These are phyloP conservation scores for Solanum peruvianum DNA, from an alignment of 257 asterid species.

Conservation along the genomic window DNA sequence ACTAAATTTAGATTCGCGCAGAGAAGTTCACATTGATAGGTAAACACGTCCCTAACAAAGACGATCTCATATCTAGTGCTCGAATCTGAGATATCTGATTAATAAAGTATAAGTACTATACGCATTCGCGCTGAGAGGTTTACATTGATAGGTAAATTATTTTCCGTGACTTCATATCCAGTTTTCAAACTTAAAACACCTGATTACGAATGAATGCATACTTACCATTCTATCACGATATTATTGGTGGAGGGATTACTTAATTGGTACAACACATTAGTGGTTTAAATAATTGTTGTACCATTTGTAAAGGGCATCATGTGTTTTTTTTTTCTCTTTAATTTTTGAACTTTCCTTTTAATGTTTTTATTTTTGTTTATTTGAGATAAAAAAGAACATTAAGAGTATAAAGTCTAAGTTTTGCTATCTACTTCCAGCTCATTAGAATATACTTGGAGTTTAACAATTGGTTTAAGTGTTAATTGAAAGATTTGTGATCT, in stretches of 20 bases:
- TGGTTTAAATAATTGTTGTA: neutral
- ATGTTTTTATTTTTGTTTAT: neutral
- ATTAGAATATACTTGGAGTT: neutral
- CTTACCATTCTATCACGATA: accelerated
- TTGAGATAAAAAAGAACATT: neutral
- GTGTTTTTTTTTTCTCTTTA: neutral
- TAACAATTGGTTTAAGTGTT: neutral
- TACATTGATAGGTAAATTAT: no score
- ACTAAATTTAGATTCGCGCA: neutral
- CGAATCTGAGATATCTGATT: no score
- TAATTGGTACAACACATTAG: neutral
- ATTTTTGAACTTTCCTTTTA: neutral
- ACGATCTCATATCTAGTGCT: neutral
- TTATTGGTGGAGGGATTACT: neutral
- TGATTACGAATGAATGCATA: neutral
- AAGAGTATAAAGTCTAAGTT: neutral
- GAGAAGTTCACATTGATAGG: neutral
- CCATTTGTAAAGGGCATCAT: neutral
- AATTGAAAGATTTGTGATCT: neutral
- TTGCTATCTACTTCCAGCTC: neutral
- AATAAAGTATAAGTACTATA: no score
- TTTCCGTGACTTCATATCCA: no score
- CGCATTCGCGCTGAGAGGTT: no score
- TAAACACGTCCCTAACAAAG: neutral
- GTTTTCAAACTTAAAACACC: no score